These are phyloP conservation scores for Russula foetens DNA, from an alignment of 768 basidiomycete genomes.

Conservation along the genomic window DNA sequence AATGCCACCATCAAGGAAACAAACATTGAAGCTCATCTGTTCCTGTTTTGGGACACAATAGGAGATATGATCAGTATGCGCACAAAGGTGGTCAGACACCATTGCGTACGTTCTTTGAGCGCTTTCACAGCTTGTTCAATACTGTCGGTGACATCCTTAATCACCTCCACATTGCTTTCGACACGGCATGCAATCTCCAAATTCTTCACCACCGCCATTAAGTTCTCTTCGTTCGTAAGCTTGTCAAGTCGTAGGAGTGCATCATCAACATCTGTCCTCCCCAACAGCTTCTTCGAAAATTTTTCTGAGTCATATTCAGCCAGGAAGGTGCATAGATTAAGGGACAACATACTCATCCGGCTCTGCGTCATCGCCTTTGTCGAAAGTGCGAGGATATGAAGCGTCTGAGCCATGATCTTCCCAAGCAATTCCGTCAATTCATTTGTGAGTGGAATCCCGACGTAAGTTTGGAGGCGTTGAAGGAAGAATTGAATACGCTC, in stretches of 20 bases:
- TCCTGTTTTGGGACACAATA: not conserved
- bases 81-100: not conserved
- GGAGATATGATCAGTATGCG: not conserved
- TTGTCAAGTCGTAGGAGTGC: not conserved
- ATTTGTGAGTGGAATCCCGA: not conserved
- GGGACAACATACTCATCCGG: no score
- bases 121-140: no score
- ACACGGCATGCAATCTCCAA: not conserved
- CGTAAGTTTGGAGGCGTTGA: not conserved
- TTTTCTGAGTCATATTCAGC: not conserved
- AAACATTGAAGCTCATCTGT: not conserved
- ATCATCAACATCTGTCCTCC: not conserved
- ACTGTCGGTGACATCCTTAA: no score
- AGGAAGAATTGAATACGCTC: not conserved
- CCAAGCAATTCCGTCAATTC: not conserved
- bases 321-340: not conserved
- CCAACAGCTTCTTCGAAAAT: not conserved
- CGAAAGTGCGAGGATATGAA: no score
- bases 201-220: not conserved
- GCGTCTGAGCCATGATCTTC: not conserved
- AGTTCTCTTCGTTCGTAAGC: not conserved
- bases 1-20: not conserved
- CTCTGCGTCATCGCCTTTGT: no score
- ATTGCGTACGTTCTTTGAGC: not conserved
- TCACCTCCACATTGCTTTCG: not conserved